Evolutionary conservation across 1,284 basidiomycete genomes (phyloP).

Genomic region (Volvariella surrecta): DNA sequence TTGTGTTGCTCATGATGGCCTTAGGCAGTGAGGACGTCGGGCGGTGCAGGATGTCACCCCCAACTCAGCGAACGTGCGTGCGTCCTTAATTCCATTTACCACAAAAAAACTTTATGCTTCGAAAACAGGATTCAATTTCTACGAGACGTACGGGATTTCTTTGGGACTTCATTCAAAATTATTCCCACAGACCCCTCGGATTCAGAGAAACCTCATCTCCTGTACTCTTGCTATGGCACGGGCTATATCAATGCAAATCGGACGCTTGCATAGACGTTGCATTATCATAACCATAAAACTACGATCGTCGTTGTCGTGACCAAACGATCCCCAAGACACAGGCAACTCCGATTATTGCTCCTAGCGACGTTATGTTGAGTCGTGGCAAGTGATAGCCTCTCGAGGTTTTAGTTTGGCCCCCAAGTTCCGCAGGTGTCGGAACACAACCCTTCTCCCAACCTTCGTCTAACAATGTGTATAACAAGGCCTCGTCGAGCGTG

Average conservation of each 20-base stretch:
- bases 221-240: conserved; percentile 74
- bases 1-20: conserved; percentile 90
- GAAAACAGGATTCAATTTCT: conserved; percentile 77
- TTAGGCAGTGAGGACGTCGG: conserved; percentile 95
- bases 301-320: too few species aligned
- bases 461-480: conserved; percentile 51
- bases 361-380: background rate
- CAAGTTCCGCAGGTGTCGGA: conserved; percentile 39
- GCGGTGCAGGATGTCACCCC: conserved; percentile 76
- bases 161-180: conserved; percentile 66
- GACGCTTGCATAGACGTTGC: conserved; percentile 46
- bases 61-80: conserved; percentile 76
- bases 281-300: background rate
- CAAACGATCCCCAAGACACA: background rate
- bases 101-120: conserved; percentile 11
- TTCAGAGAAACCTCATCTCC: conserved; percentile 40
- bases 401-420: conserved; percentile 13
- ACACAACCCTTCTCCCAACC: conserved; percentile 61
- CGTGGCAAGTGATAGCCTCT: background rate
- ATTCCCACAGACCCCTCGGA: conserved; percentile 40
- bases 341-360: background rate
- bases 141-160: conserved; percentile 74
- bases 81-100: background rate
- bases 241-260: conserved; percentile 75
- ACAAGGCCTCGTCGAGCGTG: conserved; percentile 51